Evolutionary conservation across 441 rosid species (phyloP).

Genomic region (Euphorbia celastroides): DNA sequence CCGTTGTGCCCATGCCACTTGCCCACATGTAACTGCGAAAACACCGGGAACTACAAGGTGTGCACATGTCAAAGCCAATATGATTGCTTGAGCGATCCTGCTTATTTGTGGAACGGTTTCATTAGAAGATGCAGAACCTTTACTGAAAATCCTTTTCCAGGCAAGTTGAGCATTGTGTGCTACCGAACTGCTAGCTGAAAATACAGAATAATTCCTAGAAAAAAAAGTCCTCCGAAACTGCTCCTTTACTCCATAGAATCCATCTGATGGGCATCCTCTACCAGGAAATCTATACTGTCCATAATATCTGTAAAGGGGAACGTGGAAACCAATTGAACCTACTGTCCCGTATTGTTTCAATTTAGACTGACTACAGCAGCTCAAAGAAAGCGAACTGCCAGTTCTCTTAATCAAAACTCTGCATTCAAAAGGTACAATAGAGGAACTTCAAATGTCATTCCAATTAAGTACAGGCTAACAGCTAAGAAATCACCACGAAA

Average conservation of each 20-base stretch:
- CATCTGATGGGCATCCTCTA: conserved; percentile 29
- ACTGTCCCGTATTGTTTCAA: conserved; percentile 38
- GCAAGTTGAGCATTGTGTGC: conserved; percentile 53
- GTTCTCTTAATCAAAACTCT: conserved; percentile 58
- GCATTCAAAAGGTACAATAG: conserved; percentile 28
- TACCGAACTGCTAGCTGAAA: conserved; percentile 34
- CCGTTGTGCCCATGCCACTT: conserved; percentile 64
- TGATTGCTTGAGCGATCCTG: conserved; percentile 77
- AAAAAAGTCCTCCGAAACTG: conserved; percentile 19
- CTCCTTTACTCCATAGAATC: conserved; percentile 28
- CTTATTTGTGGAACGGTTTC: conserved; percentile 36
- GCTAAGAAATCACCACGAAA: neutral
- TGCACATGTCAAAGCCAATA: conserved; percentile 74
- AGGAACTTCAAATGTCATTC: neutral
- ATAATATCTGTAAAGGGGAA: conserved; percentile 35
- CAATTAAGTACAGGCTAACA: neutral
- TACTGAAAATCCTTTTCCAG: conserved; percentile 56
- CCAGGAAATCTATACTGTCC: conserved; percentile 31
- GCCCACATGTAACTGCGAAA: conserved; percentile 54
- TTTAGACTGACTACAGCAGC: conserved; percentile 25
- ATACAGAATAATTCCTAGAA: conserved; percentile 37
- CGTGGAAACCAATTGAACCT: conserved; percentile 37
- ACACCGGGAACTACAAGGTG: conserved; percentile 60
- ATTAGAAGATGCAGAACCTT: conserved; percentile 30
- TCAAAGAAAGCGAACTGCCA: conserved; percentile 27